Evolutionary conservation across 176 grass and related monocot species (phyloP).

Genomic region (Alloteropsis semialata): DNA sequence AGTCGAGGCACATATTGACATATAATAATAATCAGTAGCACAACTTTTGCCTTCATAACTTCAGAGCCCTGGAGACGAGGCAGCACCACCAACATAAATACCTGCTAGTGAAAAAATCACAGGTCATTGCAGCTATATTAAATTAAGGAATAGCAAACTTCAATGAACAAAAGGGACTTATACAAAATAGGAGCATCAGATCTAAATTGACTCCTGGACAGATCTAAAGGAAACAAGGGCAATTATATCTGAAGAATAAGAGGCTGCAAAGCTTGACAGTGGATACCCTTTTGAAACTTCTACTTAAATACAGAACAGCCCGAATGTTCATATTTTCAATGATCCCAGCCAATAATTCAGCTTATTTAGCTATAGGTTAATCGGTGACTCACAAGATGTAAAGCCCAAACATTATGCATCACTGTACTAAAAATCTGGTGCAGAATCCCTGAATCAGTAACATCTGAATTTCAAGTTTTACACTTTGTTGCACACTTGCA

Average conservation of each 20-base stretch:
- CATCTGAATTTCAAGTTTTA: neutral
- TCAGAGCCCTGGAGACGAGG: constrained; percentile 54
- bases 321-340: neutral
- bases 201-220: neutral
- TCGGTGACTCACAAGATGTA: neutral
- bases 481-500: neutral
- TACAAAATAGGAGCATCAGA: neutral
- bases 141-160: neutral
- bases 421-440: neutral
- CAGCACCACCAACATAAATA: constrained; percentile 70
- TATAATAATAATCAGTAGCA: constrained; percentile 71
- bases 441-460: neutral
- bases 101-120: constrained; percentile 39
- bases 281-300: neutral
- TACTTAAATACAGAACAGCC: neutral
- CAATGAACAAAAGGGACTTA: neutral
- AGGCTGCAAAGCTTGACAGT: neutral
- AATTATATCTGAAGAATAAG: neutral
- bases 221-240: constrained; percentile 3
- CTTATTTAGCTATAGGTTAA: neutral
- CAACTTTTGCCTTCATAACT: constrained; percentile 66
- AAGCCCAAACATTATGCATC: neutral
- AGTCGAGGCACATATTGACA: constrained; percentile 92
- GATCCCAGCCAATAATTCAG: neutral
- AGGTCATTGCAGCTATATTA: neutral